A percentile compares a stretch with the other conserved stretches of the same genome.
Evolutionary conservation across 768 basidiomycete species (phyloP).

Genomic region (Leccinum aurantiacum): DNA sequence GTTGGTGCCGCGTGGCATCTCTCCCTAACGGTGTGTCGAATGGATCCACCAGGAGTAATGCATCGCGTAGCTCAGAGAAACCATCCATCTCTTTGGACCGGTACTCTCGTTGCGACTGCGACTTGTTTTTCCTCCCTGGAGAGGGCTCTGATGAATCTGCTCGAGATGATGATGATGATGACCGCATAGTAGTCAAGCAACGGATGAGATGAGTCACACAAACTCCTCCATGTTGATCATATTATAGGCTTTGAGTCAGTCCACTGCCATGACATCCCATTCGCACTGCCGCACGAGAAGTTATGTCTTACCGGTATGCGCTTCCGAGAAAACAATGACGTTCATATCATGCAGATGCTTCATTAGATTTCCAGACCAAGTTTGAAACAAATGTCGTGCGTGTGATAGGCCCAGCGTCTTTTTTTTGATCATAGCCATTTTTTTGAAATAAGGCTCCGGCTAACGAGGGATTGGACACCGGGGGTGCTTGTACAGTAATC

Average conservation of each 20-base stretch:
- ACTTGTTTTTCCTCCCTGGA: constrained; percentile 21
- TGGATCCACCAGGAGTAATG: constrained; percentile 26
- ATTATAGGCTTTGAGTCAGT: constrained; percentile 14
- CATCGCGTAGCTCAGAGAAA: constrained; percentile 31
- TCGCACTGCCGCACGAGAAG: constrained; percentile 1
- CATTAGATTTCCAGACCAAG: background rate
- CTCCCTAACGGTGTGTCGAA: constrained; percentile 24
- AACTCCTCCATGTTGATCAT: background rate
- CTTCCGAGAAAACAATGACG: background rate
- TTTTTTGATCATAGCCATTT: background rate
- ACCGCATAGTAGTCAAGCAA: constrained; percentile 14
- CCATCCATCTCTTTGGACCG: constrained; percentile 32
- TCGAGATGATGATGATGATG: constrained; percentile 17
- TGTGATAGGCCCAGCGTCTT: background rate
- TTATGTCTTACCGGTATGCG: background rate
- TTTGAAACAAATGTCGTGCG: background rate
- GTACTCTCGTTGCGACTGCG: constrained; percentile 30
- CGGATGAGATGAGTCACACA: constrained; percentile 13
- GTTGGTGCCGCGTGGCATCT: constrained; percentile 31
- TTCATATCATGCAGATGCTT: background rate
- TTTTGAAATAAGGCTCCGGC: background rate
- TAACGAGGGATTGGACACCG: constrained; percentile 1
- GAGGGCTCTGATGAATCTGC: constrained; percentile 3
- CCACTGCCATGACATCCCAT: constrained; percentile 4
- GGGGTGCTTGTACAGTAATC: background rate